A percentile compares a stretch with the other conserved stretches of the same genome.
Evolutionary conservation across 208 protist species (phyloP).

Genomic region (Leishmania aethiopica): DNA sequence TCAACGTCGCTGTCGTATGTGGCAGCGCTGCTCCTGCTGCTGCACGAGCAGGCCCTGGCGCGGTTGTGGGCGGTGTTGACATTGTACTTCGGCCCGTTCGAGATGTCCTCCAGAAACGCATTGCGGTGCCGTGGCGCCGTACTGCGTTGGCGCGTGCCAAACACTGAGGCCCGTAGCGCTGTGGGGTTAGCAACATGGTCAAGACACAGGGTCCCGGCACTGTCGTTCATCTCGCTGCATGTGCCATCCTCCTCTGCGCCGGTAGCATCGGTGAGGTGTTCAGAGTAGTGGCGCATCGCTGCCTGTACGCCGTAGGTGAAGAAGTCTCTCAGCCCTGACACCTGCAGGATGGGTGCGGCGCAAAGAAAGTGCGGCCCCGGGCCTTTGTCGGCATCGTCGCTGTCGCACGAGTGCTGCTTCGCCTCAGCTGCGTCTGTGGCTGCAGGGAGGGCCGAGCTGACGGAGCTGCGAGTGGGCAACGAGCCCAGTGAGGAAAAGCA

Average conservation of each 20-base stretch:
- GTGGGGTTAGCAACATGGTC: background rate
- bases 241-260: background rate
- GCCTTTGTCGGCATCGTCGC: background rate
- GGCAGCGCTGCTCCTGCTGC: slow-evolving; percentile 9
- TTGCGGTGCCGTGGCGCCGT: slow-evolving; percentile 7
- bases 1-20: slow-evolving; percentile 31
- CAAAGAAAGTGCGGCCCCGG: background rate
- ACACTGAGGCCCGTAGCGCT: background rate
- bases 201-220: background rate
- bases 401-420: background rate
- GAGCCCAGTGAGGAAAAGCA: background rate
- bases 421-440: background rate
- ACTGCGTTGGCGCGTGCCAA: background rate
- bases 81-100: background rate
- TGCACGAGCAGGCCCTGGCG: background rate
- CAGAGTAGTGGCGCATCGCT: slow-evolving; percentile 20
- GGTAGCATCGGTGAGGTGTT: slow-evolving; percentile 9
- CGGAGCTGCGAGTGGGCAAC: background rate
- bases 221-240: background rate
- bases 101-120: slow-evolving; percentile 6
- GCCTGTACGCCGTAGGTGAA: slow-evolving; percentile 34
- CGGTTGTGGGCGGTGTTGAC: background rate
- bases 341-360: slow-evolving; percentile 11
- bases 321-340: slow-evolving; percentile 13
- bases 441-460: background rate